Conservation (phyloP, 495 filamentous ascomycete species). For the Talaromyces stipitatus region DNA sequence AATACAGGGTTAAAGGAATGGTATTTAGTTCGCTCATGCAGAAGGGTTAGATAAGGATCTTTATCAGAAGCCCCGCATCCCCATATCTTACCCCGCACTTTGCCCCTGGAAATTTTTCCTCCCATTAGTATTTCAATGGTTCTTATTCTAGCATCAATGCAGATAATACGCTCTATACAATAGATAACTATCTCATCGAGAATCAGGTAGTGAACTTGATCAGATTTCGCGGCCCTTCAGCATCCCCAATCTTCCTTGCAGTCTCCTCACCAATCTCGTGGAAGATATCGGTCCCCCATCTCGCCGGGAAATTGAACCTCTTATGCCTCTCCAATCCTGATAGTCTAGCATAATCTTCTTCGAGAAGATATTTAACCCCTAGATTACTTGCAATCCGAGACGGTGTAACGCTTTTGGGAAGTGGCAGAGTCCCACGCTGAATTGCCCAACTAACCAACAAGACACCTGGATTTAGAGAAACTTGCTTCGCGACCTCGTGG, state of each 20-base stretch:
- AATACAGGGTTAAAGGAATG: not conserved
- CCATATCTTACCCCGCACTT: no score
- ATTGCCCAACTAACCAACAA: constrained; percentile 75
- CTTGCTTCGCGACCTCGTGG: constrained; percentile 53
- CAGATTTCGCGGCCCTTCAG: not conserved
- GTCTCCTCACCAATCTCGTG: constrained; percentile 23
- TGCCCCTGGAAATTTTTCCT: no score
- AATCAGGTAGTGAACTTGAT: not conserved
- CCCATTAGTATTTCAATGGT: no score
- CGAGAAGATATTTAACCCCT: constrained; percentile 26
- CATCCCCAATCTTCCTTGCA: constrained; percentile 10
- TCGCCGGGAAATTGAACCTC: constrained; percentile 31
- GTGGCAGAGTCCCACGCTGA: constrained; percentile 57
- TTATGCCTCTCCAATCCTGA: constrained; percentile 21
- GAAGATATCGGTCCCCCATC: constrained; percentile 34
- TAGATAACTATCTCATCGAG: not conserved
- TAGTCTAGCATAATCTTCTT: constrained; percentile 29
- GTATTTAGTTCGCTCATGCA: no score
- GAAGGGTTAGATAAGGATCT: no score
- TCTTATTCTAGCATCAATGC: not conserved
- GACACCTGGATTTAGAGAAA: constrained; percentile 63
- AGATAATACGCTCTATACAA: not conserved
- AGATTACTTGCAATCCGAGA: constrained; percentile 53
- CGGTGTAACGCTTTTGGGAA: constrained; percentile 55
- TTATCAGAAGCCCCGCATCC: no score